Base-by-base conservation (phyloP, 495 filamentous ascomycete species). In the Rhizodiscina lignyota region DNA sequence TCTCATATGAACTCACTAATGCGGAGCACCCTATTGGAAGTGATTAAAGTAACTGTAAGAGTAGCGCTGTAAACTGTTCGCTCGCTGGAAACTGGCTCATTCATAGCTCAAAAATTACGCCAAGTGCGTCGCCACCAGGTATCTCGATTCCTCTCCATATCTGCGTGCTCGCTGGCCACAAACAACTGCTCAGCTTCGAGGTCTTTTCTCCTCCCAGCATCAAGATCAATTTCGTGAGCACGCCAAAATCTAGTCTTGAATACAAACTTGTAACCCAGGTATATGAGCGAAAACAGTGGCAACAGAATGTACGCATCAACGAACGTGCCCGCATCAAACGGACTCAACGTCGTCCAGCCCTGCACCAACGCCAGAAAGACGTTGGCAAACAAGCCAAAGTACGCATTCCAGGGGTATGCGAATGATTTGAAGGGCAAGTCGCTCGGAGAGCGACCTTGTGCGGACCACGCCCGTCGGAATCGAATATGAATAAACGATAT, bases 161-260 rank as follows among this genome's bases (percentile, higher is more conserved):
- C n/a, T n/a, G n/a, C n/a, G n/a, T n/a, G n/a, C n/a, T 92, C 45
- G 60, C 62, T 33, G 72, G 78, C 46, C 83, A 92, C 58, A 72
- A 68, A 34, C 64, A 77, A 41, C 76, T 82, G 70, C 70, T 76
- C 6, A 67, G 74, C 38, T 70, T 70, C 43, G 68, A 67, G 41
- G 48, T 27, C 24, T 13, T 27, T 37, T 20, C 45, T 10, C 35
- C 38, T 24, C 4, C 42, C 43, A 10, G 21, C 30, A 23, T 39
- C 45, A 27, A 49, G 19, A 34, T 49, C 42, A 13, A 49, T 37
- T 31, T 49, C 45, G 28, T 45, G 17, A 4, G 20, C 21, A 11
- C 36, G 16, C 34, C 15, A 23, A 6, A 35, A 45, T 16, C 35
- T 35, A 17, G 45, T 49, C 34, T 33, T 32, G 21, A 36, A 39